These are phyloP conservation scores for Halenospora varia DNA, from an alignment of 495 filamentous ascomycete genomes.

Conservation along the genomic window DNA sequence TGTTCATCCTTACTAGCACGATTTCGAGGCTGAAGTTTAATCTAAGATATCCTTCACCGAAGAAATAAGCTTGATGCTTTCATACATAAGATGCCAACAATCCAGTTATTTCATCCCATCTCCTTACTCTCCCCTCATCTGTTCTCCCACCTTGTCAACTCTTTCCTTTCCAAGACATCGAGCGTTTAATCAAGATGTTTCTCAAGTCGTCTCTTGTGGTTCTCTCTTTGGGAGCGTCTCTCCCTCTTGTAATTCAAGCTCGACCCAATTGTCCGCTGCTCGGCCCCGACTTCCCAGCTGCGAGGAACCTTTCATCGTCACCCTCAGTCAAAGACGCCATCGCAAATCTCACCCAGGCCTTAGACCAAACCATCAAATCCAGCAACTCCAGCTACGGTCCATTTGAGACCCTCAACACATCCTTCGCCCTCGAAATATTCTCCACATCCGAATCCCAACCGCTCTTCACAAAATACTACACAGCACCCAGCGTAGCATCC, in stretches of 20 bases:
- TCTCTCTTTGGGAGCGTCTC: slow-evolving; percentile 4
- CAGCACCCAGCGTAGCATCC: slow-evolving; percentile 31
- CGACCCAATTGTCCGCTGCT: slow-evolving; percentile 43
- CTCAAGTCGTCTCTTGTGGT: background rate
- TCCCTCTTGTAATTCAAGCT: slow-evolving; percentile 18
- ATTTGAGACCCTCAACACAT: slow-evolving; percentile 39
- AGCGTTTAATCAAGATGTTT: background rate
- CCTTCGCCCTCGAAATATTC: slow-evolving; percentile 50
- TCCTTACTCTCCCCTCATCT: too few species aligned
- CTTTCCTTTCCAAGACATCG: too few species aligned
- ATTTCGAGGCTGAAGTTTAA: too few species aligned
- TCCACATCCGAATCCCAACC: slow-evolving; percentile 37
- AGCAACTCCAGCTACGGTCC: slow-evolving; percentile 30
- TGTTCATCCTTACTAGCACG: too few species aligned
- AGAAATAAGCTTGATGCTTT: too few species aligned
- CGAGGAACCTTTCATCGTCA: slow-evolving; percentile 31
- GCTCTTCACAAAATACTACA: slow-evolving; percentile 44
- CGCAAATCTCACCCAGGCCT: slow-evolving; percentile 33
- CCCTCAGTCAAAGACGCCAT: slow-evolving; percentile 31
- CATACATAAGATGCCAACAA: too few species aligned
- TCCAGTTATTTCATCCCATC: too few species aligned
- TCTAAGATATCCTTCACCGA: too few species aligned
- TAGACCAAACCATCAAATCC: slow-evolving; percentile 15
- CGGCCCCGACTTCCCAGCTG: slow-evolving; percentile 44
- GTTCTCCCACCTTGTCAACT: too few species aligned